Evolutionary conservation across 2,329 filamentous ascomycete genomes (phyloP).

Genomic region (Alternaria sp.): DNA sequence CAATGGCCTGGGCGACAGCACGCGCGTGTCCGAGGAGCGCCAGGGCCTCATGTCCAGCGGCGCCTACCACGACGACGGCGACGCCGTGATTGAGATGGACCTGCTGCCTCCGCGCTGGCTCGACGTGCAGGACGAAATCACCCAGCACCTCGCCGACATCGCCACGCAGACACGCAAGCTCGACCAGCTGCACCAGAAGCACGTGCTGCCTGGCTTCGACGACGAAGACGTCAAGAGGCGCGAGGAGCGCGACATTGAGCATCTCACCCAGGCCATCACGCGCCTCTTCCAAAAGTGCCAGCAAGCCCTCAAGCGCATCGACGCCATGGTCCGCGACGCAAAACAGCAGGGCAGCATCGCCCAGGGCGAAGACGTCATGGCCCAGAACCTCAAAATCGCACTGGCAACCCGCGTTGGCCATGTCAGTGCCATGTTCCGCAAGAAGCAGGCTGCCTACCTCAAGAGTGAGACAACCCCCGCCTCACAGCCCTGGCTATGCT

Average conservation of each 20-base stretch:
- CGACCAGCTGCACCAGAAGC: constrained; percentile 94
- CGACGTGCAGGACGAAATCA: constrained; percentile 92
- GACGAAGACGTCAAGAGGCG: constrained; percentile 87
- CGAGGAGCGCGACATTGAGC: constrained; percentile 90
- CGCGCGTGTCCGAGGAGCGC: constrained; percentile 65
- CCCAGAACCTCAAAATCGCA: constrained; percentile 91
- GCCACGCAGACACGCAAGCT: constrained; percentile 82
- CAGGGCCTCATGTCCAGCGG: constrained; percentile 84
- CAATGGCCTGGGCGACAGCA: constrained; percentile 58
- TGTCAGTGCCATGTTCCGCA: constrained; percentile 87
- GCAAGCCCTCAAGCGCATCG: constrained; percentile 83
- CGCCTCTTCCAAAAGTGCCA: constrained; percentile 89
- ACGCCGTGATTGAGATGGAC: constrained; percentile 98
- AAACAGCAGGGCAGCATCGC: constrained; percentile 75
- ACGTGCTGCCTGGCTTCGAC: constrained; percentile 94
- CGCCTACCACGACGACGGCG: constrained; percentile 83
- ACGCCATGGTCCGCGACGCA: constrained; percentile 83
- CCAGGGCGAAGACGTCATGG: constrained; percentile 91
- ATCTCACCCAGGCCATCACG: constrained; percentile 88
- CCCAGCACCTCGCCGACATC: constrained; percentile 79
- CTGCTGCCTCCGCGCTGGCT: constrained; percentile 93
- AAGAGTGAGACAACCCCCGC: constrained; percentile 69
- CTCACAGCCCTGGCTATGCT: constrained; percentile 9
- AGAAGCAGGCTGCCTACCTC: constrained; percentile 95
- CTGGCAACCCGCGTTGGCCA: constrained; percentile 89